Percentiles rank a stretch among this genome's conserved stretches.
phyloP scores from a whole-genome alignment of 768 basidiomycete genomes.

The Russula vinacea region DNA sequence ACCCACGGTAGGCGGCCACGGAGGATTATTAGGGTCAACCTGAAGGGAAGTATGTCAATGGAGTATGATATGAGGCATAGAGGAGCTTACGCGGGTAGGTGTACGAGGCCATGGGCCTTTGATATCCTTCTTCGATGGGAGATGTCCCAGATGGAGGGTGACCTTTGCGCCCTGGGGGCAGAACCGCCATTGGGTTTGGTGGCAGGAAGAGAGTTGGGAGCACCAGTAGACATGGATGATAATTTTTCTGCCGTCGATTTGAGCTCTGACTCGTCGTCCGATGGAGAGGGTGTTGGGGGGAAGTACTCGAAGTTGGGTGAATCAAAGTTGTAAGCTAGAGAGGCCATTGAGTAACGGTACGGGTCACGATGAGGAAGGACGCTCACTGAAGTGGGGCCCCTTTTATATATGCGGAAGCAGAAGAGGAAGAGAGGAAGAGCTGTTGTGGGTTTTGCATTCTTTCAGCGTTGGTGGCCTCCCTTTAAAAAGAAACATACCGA shows the following conservation, averaged over 20 bases:
- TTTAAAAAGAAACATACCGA: conserved; percentile 19
- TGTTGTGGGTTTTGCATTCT: conserved; percentile 12
- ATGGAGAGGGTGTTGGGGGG: conserved; percentile 37
- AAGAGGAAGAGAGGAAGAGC: neutral
- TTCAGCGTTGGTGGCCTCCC: conserved; percentile 5
- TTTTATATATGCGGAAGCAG: conserved; percentile 15
- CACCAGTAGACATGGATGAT: conserved; percentile 22
- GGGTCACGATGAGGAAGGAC: conserved; percentile 3
- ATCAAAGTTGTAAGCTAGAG: conserved; percentile 25
- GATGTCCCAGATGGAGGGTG: conserved; percentile 68
- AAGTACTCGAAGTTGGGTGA: conserved; percentile 36
- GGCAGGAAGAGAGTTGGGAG: conserved; percentile 27
- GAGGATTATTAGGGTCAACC: conserved; percentile 83
- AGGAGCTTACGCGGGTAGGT: conserved; percentile 56
- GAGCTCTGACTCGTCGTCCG: conserved; percentile 29
- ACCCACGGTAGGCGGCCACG: conserved; percentile 77
- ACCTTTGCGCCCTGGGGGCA: conserved; percentile 41
- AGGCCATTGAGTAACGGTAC: conserved; percentile 18
- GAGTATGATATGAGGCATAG: neutral
- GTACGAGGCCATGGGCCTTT: conserved; percentile 72
- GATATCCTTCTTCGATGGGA: conserved; percentile 70
- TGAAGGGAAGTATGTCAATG: conserved; percentile 31
- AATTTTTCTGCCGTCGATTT: conserved; percentile 1
- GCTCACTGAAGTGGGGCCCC: conserved; percentile 4
- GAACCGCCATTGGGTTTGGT: conserved; percentile 30